Evolutionary conservation across 1,284 basidiomycete genomes (phyloP), one percentile per base, ranked within the genome.

Genomic region (Pascua guehoae): DNA sequence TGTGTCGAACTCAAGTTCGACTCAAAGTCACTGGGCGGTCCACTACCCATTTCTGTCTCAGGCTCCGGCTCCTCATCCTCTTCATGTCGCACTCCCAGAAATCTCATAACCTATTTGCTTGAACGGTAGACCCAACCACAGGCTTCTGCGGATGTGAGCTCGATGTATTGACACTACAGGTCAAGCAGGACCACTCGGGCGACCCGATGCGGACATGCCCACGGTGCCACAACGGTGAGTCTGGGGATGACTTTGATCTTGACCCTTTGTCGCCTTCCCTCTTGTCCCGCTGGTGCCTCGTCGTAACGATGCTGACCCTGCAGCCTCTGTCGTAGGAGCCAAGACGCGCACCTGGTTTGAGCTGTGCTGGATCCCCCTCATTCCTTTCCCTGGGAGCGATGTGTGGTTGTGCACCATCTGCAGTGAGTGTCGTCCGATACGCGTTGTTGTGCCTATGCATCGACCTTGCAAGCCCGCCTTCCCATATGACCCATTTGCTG

Each of bases 401-500:
- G 68, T 76, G 49, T 76, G 72, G 72, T 60, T 70, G 14, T 76
- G 74, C 58, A 61, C 64, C 24, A 70, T 70, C 43, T 76, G 74
- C 53, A 64, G 72, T 75, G 60, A 63, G 73, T 71, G 14, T 12
- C 5, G 9, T 18, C 15, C 16, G 1, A 16, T 8, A 5, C 17
- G 47, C 9, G 5, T 39, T 11, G 9, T 9, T 39, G 37, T 9
- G 37, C 8, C 15, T n/a, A n/a, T n/a, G n/a, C n/a, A n/a, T n/a
- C n/a, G n/a, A n/a, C n/a, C 24, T 17, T 1, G 47, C 24, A 11
- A 10, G 9, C 11, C 12, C 8, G 17, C 12, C 8, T 11, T 36
- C n/a, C 11, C n/a, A 15, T 37, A 32, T 32, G 24, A 32, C 24
- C 24, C 4, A 16, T 11, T 38, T 10, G 36, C 32, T 36, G 32